phyloP scores from a whole-genome alignment of 202 grass and related monocot species.

The Zizania palustris region DNA sequence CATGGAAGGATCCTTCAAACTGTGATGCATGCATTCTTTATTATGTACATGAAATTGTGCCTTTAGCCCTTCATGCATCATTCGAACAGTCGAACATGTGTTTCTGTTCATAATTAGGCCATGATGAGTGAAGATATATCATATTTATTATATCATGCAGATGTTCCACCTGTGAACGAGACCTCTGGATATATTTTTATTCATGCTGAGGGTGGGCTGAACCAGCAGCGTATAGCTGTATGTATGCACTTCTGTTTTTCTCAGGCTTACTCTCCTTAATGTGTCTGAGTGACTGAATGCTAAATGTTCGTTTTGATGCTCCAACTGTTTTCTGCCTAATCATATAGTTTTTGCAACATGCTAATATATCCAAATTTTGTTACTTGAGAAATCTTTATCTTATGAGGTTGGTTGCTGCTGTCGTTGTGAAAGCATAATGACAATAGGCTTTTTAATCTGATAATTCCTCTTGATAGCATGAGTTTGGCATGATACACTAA shows the following conservation, averaged over 20 bases:
- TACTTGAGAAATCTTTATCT: background rate
- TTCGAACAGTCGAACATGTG: background rate
- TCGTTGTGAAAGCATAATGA: background rate
- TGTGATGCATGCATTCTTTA: background rate
- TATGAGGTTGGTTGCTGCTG: background rate
- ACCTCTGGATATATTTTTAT: constrained; percentile 97
- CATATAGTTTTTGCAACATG: background rate
- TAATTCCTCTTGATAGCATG: constrained; percentile 21
- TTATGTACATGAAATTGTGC: background rate
- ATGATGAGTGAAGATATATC: constrained; percentile 3
- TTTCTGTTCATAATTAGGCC: constrained; percentile 9
- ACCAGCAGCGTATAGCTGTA: constrained; percentile 97
- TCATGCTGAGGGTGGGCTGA: constrained; percentile 95
- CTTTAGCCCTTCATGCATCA: background rate
- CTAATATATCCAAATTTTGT: background rate
- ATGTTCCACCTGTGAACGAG: constrained; percentile 73
- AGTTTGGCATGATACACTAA: background rate
- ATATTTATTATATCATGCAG: constrained; percentile 46
- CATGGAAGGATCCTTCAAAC: background rate
- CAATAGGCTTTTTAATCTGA: background rate
- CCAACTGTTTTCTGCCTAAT: background rate
- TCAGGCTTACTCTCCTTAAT: background rate
- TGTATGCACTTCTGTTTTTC: constrained; percentile 46
- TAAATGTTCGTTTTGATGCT: background rate
- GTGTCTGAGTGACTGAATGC: background rate